A percentile compares a stretch with the other conserved stretches of the same genome.
Conservation (phyloP, 768 basidiomycete species). For the Boletus tomentosulus region DNA sequence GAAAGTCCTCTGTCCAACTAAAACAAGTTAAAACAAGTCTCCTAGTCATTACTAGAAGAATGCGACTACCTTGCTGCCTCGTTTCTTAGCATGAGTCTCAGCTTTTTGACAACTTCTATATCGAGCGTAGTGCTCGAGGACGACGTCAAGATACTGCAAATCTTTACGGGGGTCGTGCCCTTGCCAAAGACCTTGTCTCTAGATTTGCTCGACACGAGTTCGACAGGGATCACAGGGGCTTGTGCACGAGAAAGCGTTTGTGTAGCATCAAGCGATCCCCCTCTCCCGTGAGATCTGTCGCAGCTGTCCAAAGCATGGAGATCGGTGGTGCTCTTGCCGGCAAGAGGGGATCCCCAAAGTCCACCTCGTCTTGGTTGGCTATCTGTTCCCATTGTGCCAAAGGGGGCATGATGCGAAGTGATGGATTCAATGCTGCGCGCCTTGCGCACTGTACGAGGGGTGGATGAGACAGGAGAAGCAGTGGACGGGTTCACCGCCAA, state of each 20-base stretch:
- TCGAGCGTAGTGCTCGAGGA: conserved; percentile 75
- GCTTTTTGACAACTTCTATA: conserved; percentile 82
- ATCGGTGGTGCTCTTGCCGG: conserved; percentile 30
- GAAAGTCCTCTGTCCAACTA: conserved; percentile 89
- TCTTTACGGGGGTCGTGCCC: conserved; percentile 58
- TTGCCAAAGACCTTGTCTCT: conserved; percentile 55
- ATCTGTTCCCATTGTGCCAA: conserved; percentile 38
- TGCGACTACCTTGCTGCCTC: conserved; percentile 74
- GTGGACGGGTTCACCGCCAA: conserved; percentile 42
- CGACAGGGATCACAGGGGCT: conserved; percentile 37
- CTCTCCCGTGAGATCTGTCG: conserved; percentile 48
- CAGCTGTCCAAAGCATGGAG: conserved; percentile 25
- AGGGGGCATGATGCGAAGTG: conserved; percentile 44
- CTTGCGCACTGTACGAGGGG: conserved; percentile 59
- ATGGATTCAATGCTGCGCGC: conserved; percentile 74
- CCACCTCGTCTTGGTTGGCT: conserved; percentile 20
- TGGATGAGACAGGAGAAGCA: conserved; percentile 31
- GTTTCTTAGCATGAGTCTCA: conserved; percentile 82
- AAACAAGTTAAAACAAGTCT: background rate
- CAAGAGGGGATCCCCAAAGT: conserved; percentile 24
- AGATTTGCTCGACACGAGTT: conserved; percentile 34
- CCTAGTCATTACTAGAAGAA: background rate
- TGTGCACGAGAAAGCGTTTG: conserved; percentile 53
- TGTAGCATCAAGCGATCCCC: conserved; percentile 54
- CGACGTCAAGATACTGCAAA: conserved; percentile 62